Evolutionary conservation across 208 protist species (phyloP), one percentile per base, ranked within the genome.

Genomic region (Trypanosoma boissoni): DNA sequence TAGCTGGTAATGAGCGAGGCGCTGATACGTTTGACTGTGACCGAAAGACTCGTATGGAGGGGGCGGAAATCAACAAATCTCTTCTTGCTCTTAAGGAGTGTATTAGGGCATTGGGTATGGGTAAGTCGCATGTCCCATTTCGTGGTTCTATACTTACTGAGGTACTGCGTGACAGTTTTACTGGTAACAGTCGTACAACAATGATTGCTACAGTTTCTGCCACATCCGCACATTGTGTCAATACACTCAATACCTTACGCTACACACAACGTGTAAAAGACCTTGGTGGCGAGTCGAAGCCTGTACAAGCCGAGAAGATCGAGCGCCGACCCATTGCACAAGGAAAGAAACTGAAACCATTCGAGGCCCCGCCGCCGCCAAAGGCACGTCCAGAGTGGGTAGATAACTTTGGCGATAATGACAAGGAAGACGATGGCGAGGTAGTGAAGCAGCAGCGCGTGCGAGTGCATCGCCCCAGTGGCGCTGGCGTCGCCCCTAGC

Each of bases 31-130:
- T 79, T 43, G 78, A 98, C 66, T 94, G 78, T 57, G 94, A 98
- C 64, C 79, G 93, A 37, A 91, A 96, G 52, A 99, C 96, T 12
- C 88, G 97, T 46, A 96, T 98, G 79, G 96, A 98, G 67, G 96
- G 96, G 1, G 96, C 98, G n/a, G 95, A 99, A 56, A 99, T 99
- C 77, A 99, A 99, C 78, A 99, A 99, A 76, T 98, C 90, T 26
- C 80, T 99, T 32, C 86, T 99, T 18, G 97, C 98, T 2, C 80
- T 99, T 10, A 99, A 99, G 68, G 98, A 99, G 70, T 99, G 97
- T 76, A 99, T 99, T 50, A 83, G 97, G 2, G 91, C 98, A 9
- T 76, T 99, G 4, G 96, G 97, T 54, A 79, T 93, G 72, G 80
- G 89, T 32, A 88, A 96, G 56, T 96, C 82, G 51, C 97, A 99